A percentile compares a stretch with the other conserved stretches of the same genome.
phyloP scores from a whole-genome alignment of 768 basidiomycete species.

The Macrolepiota fuliginosa region DNA sequence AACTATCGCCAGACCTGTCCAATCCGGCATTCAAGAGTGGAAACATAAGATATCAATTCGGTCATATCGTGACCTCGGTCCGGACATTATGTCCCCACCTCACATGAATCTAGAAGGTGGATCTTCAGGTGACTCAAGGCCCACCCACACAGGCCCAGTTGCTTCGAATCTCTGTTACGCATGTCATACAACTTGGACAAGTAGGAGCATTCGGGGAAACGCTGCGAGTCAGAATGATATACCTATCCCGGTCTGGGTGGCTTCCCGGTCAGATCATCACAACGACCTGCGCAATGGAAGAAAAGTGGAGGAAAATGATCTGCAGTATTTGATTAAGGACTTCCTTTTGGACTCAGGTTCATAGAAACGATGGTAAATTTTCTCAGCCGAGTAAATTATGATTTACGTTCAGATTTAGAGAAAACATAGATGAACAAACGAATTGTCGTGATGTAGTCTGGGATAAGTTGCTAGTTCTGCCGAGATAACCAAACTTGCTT shows the following conservation, averaged over 20 bases:
- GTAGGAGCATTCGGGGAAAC: constrained; percentile 46
- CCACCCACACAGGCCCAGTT: constrained; percentile 27
- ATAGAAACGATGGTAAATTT: not conserved
- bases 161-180: constrained; percentile 55
- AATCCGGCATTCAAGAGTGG: constrained; percentile 68
- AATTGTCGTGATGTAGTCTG: too few species aligned
- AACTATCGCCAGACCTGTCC: constrained; percentile 48
- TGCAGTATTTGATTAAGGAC: not conserved
- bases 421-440: too few species aligned
- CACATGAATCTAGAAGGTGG: constrained; percentile 21
- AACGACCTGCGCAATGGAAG: not conserved
- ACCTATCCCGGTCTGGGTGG: constrained; percentile 39
- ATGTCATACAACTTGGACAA: constrained; percentile 60
- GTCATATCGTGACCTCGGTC: constrained; percentile 34
- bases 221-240: constrained; percentile 18
- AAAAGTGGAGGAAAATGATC: not conserved
- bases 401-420: not conserved
- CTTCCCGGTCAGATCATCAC: not conserved
- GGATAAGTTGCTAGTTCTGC: not conserved
- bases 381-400: not conserved
- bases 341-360: constrained; percentile 3
- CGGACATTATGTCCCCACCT: constrained; percentile 23
- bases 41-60: constrained; percentile 73
- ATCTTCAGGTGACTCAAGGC: constrained; percentile 16
- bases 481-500: not conserved